These are phyloP conservation scores for Pseudopithomyces chartarum DNA, from an alignment of 2,329 filamentous ascomycete species.

Conservation along the genomic window DNA sequence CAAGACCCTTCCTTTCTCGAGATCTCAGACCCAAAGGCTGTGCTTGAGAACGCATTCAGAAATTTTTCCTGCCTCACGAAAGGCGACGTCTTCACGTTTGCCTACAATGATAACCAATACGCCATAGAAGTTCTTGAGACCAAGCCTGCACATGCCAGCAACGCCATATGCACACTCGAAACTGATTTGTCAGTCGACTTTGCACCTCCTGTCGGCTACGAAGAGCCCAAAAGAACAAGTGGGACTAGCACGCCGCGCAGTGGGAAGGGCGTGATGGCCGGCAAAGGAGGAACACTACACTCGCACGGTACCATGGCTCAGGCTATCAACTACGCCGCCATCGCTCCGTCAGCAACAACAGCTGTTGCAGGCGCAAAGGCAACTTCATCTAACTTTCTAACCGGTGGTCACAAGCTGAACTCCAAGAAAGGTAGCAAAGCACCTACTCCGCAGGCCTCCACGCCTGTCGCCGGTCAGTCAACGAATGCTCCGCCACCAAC, in stretches of 20 bases:
- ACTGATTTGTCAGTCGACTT: constrained; percentile 98
- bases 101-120: constrained; percentile 94
- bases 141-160: constrained; percentile 84
- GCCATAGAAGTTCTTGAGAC: constrained; percentile 93
- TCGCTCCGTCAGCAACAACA: constrained; percentile 76
- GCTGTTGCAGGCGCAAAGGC: constrained; percentile 67
- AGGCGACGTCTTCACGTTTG: constrained; percentile 93
- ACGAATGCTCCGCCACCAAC: constrained; percentile 48
- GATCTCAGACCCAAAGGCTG: constrained; percentile 95
- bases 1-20: constrained; percentile 94
- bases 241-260: constrained; percentile 88
- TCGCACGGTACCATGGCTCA: constrained; percentile 93
- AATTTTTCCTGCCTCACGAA: constrained; percentile 94
- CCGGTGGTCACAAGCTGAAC: constrained; percentile 79
- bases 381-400: constrained; percentile 76
- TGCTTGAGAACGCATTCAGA: constrained; percentile 93
- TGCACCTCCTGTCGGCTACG: constrained; percentile 89
- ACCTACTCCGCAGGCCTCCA: constrained; percentile 62
- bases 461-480: constrained; percentile 67
- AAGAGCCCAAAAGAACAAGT: constrained; percentile 78
- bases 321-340: constrained; percentile 93
- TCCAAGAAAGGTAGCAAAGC: constrained; percentile 81
- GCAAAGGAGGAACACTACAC: constrained; percentile 74
- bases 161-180: constrained; percentile 88
- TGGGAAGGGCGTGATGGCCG: constrained; percentile 64